Percentiles rank a stretch among this genome's conserved stretches.
These are phyloP conservation scores for Meyerozyma sp. DNA, from an alignment of 1,139 yeast species.

Conservation along the genomic window DNA sequence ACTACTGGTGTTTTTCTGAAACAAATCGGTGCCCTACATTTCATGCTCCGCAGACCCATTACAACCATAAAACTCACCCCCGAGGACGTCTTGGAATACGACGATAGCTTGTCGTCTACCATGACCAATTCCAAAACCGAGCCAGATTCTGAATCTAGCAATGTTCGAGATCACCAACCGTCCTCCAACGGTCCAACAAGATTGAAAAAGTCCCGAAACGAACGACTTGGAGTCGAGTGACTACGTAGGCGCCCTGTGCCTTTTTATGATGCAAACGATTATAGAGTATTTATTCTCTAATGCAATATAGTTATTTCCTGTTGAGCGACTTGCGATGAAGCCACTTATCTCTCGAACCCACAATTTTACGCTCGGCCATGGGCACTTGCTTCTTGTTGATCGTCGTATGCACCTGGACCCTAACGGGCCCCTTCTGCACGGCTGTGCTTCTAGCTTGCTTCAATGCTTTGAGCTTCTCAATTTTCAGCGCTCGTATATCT, in stretches of 20 bases:
- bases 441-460: constrained; percentile 33
- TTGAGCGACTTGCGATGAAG: constrained; percentile 49
- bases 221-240: constrained; percentile 3
- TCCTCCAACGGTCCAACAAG: neutral
- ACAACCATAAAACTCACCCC: constrained; percentile 61
- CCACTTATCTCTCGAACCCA: constrained; percentile 52
- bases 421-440: constrained; percentile 52
- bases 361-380: constrained; percentile 34
- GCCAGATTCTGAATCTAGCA: neutral
- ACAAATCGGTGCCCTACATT: too few relatives aligned
- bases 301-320: constrained; percentile 20
- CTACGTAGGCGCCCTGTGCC: too few relatives aligned
- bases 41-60: constrained; percentile 63
- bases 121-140: neutral
- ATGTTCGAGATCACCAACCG: neutral
- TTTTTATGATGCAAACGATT: too few relatives aligned
- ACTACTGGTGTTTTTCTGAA: too few relatives aligned
- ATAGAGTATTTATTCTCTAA: neutral
- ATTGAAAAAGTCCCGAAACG: neutral
- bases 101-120: constrained; percentile 27
- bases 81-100: constrained; percentile 60
- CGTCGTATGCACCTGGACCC: constrained; percentile 38
- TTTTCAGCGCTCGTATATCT: constrained; percentile 21
- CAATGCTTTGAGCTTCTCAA: constrained; percentile 37
- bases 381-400: constrained; percentile 37